Base-by-base conservation (phyloP, 176 grass and related monocot genomes). In the Avena sativa region DNA sequence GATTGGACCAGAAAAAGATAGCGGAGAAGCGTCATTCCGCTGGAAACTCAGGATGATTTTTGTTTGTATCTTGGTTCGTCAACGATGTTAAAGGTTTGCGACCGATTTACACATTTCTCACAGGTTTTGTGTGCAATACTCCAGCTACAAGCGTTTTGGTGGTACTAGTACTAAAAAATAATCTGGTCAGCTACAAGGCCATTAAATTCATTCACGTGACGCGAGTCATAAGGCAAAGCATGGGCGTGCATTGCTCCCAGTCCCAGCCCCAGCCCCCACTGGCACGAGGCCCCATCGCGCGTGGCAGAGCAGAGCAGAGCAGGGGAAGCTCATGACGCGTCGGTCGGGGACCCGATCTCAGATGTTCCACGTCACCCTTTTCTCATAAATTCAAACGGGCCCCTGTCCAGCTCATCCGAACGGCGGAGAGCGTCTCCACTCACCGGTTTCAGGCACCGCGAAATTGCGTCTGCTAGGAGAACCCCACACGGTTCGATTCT, bases 291-390 rank as follows among this genome's bases (percentile, higher is more conserved):
- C 62, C 86, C 86, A 81, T 53, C 8, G 30, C 59, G 40, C 4
- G 51, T 47, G 70, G 61, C 90, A 85, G 61, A 43, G 40, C 40
- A 85, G 61, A 43, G 40, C 40, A 6, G 40, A 43, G 81, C 71
- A 91, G 77, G 69, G 60, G 70, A 76, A 85, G 21, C 82, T n/a
- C 70, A 72, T 88, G 71, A 78, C 71, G 82, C 76, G 51, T 79
- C 73, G 0, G 34, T 9, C 2, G 4, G 4, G 16, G 47, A 13
- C 48, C 63, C 65, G 25, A 71, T 79, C 46, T 10, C 72, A 53
- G 44, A 30, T 78, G 36, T 70, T 60, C 76, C 65, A 61, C 38
- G 65, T 72, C 52, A 0, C 1, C 6, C 58, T 26, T 26, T 51
- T 51, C 53, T 62, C 60, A 9, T 59, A 30, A 56, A 80, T 82